phyloP scores from a whole-genome alignment of 352 stramenopile species.

The Phytophthora hybrid region DNA sequence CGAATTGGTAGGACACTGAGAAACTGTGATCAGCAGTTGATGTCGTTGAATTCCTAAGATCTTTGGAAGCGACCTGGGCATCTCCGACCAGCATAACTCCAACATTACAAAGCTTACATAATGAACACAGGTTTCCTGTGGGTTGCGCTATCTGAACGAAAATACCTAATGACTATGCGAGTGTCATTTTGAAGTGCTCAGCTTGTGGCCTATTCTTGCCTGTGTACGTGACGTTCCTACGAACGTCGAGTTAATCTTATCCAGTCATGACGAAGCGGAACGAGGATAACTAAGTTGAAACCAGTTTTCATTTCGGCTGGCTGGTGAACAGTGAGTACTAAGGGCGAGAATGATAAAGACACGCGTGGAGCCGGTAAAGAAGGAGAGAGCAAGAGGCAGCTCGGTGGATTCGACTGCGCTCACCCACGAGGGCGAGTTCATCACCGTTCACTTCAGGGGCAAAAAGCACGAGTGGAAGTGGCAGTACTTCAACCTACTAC shows the following conservation, averaged over 20 bases:
- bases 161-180: neutral
- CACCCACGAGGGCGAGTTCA: constrained; percentile 19
- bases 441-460: constrained; percentile 7
- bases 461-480: constrained; percentile 22
- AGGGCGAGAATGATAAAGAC: constrained; percentile 7
- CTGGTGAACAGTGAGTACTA: neutral
- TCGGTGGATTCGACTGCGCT: constrained; percentile 15
- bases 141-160: neutral
- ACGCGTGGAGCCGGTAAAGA: constrained; percentile 10
- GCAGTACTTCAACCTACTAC: constrained; percentile 33
- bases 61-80: no score
- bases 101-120: no score
- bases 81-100: no score
- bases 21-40: no score
- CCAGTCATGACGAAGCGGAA: neutral
- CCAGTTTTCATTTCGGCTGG: constrained; percentile 13
- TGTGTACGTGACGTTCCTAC: neutral
- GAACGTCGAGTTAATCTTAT: neutral
- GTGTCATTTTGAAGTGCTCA: neutral
- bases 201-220: neutral
- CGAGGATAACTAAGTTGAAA: neutral
- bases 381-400: neutral
- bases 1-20: no score
- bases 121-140: no score
- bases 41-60: no score